Evolutionary conservation across 2,329 filamentous ascomycete genomes (phyloP).

Genomic region (Fusarium pilosicola): DNA sequence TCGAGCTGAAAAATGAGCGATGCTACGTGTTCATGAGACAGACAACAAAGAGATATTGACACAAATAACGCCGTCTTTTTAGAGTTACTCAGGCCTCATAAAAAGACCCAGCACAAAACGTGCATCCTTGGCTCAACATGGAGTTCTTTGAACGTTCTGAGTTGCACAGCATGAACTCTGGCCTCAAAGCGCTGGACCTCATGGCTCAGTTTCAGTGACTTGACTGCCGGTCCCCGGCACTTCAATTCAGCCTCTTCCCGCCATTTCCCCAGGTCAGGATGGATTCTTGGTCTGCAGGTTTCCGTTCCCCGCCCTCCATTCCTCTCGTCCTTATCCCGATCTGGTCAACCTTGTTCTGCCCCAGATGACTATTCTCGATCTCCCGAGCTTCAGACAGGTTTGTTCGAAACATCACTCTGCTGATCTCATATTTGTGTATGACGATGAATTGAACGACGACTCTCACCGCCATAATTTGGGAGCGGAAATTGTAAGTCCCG

Average conservation of each 20-base stretch:
- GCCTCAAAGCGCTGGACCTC: background rate
- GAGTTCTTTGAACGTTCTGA: background rate
- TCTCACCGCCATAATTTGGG: constrained; percentile 11
- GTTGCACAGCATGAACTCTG: constrained; percentile 7
- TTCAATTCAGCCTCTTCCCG: constrained; percentile 1
- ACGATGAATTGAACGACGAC: background rate
- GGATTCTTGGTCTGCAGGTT: background rate
- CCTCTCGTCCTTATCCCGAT: background rate
- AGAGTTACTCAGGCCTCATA: background rate
- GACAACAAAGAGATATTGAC: background rate
- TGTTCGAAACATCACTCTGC: background rate
- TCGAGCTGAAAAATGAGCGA: background rate
- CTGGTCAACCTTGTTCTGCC: background rate
- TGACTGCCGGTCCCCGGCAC: constrained; percentile 15
- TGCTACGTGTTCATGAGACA: background rate
- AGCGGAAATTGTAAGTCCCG: background rate
- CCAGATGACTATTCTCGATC: background rate
- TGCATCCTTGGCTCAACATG: background rate
- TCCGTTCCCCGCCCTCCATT: background rate
- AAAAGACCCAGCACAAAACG: background rate
- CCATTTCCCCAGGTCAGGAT: constrained; percentile 1
- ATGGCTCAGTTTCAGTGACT: constrained; percentile 4
- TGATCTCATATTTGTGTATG: background rate
- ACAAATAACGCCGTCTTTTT: background rate
- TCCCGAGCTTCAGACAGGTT: background rate